Evolutionary conservation across 768 basidiomycete genomes (phyloP).

Genomic region (Stropharia rugosoannulata): DNA sequence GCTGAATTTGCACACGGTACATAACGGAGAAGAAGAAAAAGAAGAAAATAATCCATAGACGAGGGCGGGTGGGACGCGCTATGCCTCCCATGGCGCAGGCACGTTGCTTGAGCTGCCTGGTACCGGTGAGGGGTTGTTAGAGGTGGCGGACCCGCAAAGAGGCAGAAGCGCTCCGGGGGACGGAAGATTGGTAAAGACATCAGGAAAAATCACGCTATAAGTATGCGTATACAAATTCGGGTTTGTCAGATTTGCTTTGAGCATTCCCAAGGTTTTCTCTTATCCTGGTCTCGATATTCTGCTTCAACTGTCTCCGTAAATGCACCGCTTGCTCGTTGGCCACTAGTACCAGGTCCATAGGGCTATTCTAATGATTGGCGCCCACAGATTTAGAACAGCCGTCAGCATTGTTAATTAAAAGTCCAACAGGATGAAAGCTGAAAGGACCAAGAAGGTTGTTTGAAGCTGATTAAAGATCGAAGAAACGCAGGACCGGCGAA

Average conservation of each 20-base stretch:
- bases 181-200: background rate
- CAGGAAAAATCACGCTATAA: background rate
- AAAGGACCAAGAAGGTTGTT: no score
- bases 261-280: background rate
- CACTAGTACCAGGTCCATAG: no score
- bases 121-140: conserved; percentile 2
- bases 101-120: conserved; percentile 11
- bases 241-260: conserved; percentile 1
- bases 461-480: no score
- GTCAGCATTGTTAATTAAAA: no score
- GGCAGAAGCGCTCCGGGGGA: background rate
- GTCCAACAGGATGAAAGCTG: no score
- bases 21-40: conserved; percentile 8
- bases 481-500: no score
- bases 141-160: background rate
- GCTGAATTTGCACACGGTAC: conserved; percentile 10
- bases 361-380: no score
- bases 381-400: no score
- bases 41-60: conserved; percentile 8
- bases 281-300: background rate
- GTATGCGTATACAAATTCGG: background rate
- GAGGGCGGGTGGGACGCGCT: conserved; percentile 9
- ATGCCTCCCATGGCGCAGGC: conserved; percentile 4
- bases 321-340: no score
- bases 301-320: no score